Base-by-base conservation (phyloP, 805 yeast genomes). In the Candida boidinii region DNA sequence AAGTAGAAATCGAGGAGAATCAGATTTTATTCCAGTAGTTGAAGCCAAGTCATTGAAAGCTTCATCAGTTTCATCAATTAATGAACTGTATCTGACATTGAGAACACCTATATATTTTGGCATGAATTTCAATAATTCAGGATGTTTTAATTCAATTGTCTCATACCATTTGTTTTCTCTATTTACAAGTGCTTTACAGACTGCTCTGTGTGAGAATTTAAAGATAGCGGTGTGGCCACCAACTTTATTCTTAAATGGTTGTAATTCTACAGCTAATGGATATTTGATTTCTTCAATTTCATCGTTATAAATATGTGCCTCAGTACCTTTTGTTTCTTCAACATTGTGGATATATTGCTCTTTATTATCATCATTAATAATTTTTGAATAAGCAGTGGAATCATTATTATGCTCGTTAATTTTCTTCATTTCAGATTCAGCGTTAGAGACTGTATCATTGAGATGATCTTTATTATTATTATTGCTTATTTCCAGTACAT, bases 171-270 rank as follows among this genome's bases (percentile, higher is more conserved):
- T 60, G 57, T 92, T 85, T 51, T 92, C 99, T 36, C 95, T 68
- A 47, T 84, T 86, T 39, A 87, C 85, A 39, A 94, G 64, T 1
- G 92, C 92, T 56, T 92, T 92, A 56, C 97, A 92, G 13, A 92
- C 95, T 0, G 96, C 97, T 37, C 84, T 67, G 44, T 78, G 83
- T 4, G 94, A 81, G 52, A 92, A 92, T 42, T 90, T 73, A 61
- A 90, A 92, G 23, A 92, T 87, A 2, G 96, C 96, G 0, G 96
- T 90, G 53, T 92, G 99, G 1, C 99, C 99, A 7, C 99, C 99
- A 16, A 92, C 97, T 51, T 84, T 87, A 52, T 92, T 87, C 35
- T 79, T 78, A 58, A 88, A 90, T 2, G 97, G 97, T 34, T 84
- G 74, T 37, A 90, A 60, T 53, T 90, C 96, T 1, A 88, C 95